Evolutionary conservation across 140 eudicot species (phyloP), one percentile per base, ranked within the genome.

Genomic region (Ambrosia hybrid): DNA sequence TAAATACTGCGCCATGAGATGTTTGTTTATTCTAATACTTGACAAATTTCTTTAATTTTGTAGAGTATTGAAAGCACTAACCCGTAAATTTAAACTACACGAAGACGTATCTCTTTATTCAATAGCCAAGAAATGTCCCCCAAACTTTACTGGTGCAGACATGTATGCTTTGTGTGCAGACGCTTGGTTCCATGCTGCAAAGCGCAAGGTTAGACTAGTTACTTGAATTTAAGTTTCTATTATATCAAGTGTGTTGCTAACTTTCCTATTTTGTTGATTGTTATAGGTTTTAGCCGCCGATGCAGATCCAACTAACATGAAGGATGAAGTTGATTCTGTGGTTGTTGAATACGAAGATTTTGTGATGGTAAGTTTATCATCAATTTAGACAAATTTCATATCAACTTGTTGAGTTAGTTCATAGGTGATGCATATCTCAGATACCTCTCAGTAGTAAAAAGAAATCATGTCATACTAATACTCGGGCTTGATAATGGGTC

Each of bases 121-220:
- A 13, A 86, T 94, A 57, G 99, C 97, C 46, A 74, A 78, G 84
- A 88, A 76, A 83, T 94, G 99, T 66, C 97, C 97, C 51, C 91
- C 93, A 60, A 94, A 85, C 77, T 93, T 94, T 57, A 94, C 99
- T 21, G 99, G 99, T 68, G 99, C 99, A 46, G 99, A 94, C 78
- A 90, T 94, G 99, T 94, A 94, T 76, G 99, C 99, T 56, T 75
- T 94, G 85, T 94, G 99, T 81, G 97, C 99, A 11, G 99, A 94
- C 70, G 99, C 99, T 69, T 94, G 99, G 99, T 94, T 94, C 66
- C 92, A 88, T 76, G 96, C 99, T 82, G 99, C 99, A 67, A 94
- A 88, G 73, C 91, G 96, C 66, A 82, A 81, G 92, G 99, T 94
- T 51, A 72, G 81, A 80, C 66, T 53, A 48, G 3, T 77, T 34